These are phyloP conservation scores for Alternaria gansuensis DNA, from an alignment of 2,329 filamentous ascomycete species.

Conservation along the genomic window DNA sequence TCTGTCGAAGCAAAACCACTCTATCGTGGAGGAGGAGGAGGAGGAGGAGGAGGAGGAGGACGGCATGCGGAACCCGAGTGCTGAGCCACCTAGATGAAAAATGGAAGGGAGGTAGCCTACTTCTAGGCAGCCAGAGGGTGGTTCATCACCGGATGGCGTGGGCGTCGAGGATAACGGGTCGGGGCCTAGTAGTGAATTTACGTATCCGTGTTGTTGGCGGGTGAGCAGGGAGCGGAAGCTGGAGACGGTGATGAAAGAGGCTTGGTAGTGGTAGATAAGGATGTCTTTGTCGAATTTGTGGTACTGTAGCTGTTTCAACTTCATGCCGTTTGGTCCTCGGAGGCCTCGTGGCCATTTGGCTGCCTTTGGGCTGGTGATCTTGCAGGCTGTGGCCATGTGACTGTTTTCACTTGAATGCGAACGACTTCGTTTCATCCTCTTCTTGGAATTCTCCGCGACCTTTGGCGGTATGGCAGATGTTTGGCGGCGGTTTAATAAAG, in stretches of 20 bases:
- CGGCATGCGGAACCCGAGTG: constrained; percentile 32
- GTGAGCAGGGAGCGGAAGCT: constrained; percentile 13
- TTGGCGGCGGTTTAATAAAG: neutral
- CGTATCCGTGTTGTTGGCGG: constrained; percentile 21
- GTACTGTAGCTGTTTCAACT: constrained; percentile 22
- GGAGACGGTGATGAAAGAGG: constrained; percentile 15
- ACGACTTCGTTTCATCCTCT: neutral
- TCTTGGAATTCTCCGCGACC: neutral
- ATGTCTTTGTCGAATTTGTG: constrained; percentile 29
- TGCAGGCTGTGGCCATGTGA: neutral
- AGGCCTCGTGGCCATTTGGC: neutral
- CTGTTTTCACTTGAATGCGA: too few species aligned
- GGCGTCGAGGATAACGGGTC: constrained; percentile 21
- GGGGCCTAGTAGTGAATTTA: constrained; percentile 17
- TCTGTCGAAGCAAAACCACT: constrained; percentile 37
- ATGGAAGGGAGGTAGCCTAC: constrained; percentile 29
- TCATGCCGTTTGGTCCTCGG: neutral
- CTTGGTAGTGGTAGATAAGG: constrained; percentile 33
- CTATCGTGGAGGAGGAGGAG: constrained; percentile 6
- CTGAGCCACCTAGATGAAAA: constrained; percentile 30
- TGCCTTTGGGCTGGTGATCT: neutral
- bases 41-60: neutral
- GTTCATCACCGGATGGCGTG: constrained; percentile 28
- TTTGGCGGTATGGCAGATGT: neutral
- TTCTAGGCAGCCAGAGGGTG: constrained; percentile 28